Evolutionary conservation across 768 basidiomycete species (phyloP), one percentile per base, ranked within the genome.

Genomic region (Tremella fuciformis): DNA sequence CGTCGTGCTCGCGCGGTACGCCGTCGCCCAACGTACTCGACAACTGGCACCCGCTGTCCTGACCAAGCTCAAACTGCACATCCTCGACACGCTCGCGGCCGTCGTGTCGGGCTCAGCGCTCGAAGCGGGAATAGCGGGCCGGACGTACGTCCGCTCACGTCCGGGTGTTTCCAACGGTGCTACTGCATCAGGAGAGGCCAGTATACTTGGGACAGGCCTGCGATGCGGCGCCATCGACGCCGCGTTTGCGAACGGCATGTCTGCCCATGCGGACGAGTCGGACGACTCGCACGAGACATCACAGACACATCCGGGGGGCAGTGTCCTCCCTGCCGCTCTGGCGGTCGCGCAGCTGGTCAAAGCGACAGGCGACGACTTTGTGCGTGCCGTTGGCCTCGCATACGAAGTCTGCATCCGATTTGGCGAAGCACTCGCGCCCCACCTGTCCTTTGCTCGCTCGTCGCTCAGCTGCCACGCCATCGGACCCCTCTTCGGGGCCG

Each of bases 61-160:
- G 22, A n/a, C 22, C 42, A 46, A 46, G 22, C 42, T 46, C 42
- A 46, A 46, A 15, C 42, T 18, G n/a, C 42, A 46, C 22, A n/a
- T 46, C n/a, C 42, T 46, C 42, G 42, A 46, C 42, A 46, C 42
- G 22, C 22, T 46, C 42, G n/a, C 42, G n/a, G 42, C 42, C 15
- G 22, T 46, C 42, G 42, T 46, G 6, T 46, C 42, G 7, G 42
- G 42, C 16, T 46, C 42, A 8, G 42, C 42, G n/a, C 42, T 46
- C n/a, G 42, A 46, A 15, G 42, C 42, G 6, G 42, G 42, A 4
- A 8, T 46, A 46, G 42, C 42, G n/a, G n/a, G n/a, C 16, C 42
- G 16, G 22, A 46, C 42, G n/a, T 22, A 46, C 22, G n/a, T 46
- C 22, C 22, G n/a, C 8, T 18, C 42, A 8, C 42, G n/a, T 6